These are phyloP conservation scores for Scytalidium sp. DNA, from an alignment of 2,329 filamentous ascomycete species.

Conservation along the genomic window DNA sequence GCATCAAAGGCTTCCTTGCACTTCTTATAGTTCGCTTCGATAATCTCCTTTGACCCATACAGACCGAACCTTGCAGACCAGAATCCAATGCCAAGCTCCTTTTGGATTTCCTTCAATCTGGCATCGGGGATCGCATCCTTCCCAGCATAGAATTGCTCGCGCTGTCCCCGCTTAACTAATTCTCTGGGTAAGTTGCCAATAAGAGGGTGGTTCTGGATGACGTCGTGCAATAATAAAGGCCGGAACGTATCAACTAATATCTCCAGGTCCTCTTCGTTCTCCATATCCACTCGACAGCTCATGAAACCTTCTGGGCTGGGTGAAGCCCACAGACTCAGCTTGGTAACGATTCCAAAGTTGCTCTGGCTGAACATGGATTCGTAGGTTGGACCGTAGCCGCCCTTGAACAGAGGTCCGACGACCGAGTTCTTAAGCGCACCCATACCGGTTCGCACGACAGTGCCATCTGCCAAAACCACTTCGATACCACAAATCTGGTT, in stretches of 20 bases:
- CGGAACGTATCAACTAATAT: conserved; percentile 42
- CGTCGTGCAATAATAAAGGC: too few relatives aligned
- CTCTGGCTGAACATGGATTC: conserved; percentile 12
- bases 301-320: conserved; percentile 42
- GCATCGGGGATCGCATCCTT: conserved; percentile 42
- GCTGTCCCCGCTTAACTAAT: not conserved
- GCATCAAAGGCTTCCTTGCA: too few relatives aligned
- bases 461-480: conserved; percentile 36
- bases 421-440: conserved; percentile 38
- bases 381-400: conserved; percentile 22
- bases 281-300: conserved; percentile 43
- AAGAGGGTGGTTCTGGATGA: too few relatives aligned
- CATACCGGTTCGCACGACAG: conserved; percentile 37
- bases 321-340: conserved; percentile 27
- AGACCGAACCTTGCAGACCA: conserved; percentile 44
- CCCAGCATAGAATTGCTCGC: not conserved
- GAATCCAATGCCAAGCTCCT: conserved; percentile 37
- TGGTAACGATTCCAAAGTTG: conserved; percentile 14
- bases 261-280: conserved; percentile 41
- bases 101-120: conserved; percentile 39
- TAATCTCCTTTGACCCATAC: conserved; percentile 33
- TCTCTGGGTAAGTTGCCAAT: not conserved
- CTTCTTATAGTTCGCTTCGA: too few relatives aligned
- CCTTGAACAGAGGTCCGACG: conserved; percentile 33
- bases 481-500: conserved; percentile 37